These are phyloP conservation scores for Penicillium egyptiacum DNA, from an alignment of 495 filamentous ascomycete species.

Conservation along the genomic window DNA sequence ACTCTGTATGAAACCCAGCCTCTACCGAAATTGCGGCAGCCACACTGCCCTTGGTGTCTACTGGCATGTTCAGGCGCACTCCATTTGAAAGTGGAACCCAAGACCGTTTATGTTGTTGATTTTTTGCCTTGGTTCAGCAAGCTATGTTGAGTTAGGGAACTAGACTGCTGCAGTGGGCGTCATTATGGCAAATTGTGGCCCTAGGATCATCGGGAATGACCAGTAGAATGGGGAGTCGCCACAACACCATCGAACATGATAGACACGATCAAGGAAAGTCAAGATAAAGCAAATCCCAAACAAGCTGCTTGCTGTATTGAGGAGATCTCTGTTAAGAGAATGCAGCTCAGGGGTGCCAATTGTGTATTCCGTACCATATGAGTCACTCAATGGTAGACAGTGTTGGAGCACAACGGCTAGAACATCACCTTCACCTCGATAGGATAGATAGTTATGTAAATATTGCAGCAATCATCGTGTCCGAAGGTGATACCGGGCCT, in stretches of 20 bases:
- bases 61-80: neutral
- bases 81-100: neutral
- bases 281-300: neutral
- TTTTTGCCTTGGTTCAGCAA: neutral
- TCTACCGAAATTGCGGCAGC: neutral
- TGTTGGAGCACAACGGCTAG: neutral
- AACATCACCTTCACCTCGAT: neutral
- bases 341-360: neutral
- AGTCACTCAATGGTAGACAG: neutral
- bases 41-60: neutral
- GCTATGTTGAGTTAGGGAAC: neutral
- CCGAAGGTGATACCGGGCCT: neutral
- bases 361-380: neutral
- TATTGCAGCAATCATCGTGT: neutral
- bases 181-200: neutral
- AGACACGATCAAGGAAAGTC: neutral
- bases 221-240: neutral
- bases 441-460: neutral
- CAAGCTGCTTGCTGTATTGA: neutral
- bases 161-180: too few relatives aligned
- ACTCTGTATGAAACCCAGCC: neutral
- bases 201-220: neutral
- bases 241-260: neutral
- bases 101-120: neutral
- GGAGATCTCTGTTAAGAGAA: neutral